Evolutionary conservation across 495 filamentous ascomycete species (phyloP), one percentile per base, ranked within the genome.

Genomic region (Aspergillus egyptiacus): DNA sequence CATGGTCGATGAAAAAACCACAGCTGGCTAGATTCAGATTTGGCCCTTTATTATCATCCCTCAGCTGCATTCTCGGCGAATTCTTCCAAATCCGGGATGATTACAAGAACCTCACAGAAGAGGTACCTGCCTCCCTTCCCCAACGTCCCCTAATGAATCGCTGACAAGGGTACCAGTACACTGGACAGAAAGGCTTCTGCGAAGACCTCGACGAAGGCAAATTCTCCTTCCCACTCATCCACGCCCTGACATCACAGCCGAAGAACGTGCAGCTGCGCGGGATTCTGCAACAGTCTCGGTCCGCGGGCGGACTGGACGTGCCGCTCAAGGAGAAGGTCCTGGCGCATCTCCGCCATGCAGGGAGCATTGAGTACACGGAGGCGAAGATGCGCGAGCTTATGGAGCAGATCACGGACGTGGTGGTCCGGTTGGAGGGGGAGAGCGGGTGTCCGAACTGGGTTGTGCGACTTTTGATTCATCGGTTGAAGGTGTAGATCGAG

Each of bases 191-290:
- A 48, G 65, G 68, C n/a, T 67, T 69, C 44, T 60, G 54, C 28
- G 67, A 67, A 50, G 65, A 69, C 46, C 60, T 72, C 10, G 64
- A 65, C 39, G 64, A 72, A 52, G 63, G 65, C 5, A 72, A 71
- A 51, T 62, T 56, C 53, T 66, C 64, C 2, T 60, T 65, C 34
- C 60, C 65, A 1, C 49, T 71, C 14, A 58, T 71, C 40, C 60
- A 66, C 39, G 48, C 27, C 5, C 36, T 49, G 1, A 6, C 2
- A 2, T 14, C 46, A 28, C 46, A 39, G 14, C 46, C 35, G 13
- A 31, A 49, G 10, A 31, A 49, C 15, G 14, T 31, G 3, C 34
- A 30, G 46, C 49, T 61, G 10, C 55, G 56, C 18, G 53, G 54
- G 5, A 47, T 56, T 11, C 30, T 60, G n/a, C 41, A 47, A 17